Conservation (phyloP, 441 rosid species). For the Euphorbia schlechtendalii region DNA sequence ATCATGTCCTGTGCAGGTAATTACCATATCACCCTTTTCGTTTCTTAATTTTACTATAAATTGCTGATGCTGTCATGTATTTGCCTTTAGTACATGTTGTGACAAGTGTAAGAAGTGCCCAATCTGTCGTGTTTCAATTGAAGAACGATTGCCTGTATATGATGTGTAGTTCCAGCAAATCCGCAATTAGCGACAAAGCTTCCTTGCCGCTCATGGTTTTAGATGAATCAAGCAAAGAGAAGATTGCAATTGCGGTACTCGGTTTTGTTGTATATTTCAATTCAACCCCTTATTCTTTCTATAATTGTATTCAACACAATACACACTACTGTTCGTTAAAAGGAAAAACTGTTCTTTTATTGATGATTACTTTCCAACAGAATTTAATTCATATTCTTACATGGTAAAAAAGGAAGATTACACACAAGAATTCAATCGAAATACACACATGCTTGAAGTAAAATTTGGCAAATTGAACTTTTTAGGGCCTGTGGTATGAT, state of each 20-base stretch:
- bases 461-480: too few species aligned
- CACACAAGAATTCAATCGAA: not conserved
- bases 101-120: slow-evolving; percentile 88
- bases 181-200: slow-evolving; percentile 13
- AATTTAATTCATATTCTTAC: too few species aligned
- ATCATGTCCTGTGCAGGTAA: slow-evolving; percentile 85
- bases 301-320: not conserved
- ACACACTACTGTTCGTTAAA: not conserved
- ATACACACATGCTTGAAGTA: not conserved
- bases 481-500: too few species aligned
- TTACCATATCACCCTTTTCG: not conserved
- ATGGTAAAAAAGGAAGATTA: too few species aligned
- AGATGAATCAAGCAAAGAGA: slow-evolving; percentile 28
- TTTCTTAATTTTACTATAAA: not conserved
- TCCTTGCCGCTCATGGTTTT: slow-evolving; percentile 35
- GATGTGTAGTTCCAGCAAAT: slow-evolving; percentile 49
- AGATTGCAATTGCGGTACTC: slow-evolving; percentile 12
- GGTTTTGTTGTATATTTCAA: not conserved
- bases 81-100: slow-evolving; percentile 54
- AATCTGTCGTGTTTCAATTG: slow-evolving; percentile 62
- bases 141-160: slow-evolving; percentile 69
- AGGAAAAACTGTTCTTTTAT: not conserved
- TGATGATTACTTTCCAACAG: not conserved
- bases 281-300: too few species aligned
- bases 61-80: slow-evolving; percentile 12